Percentiles rank a stretch among this genome's conserved stretches.
These are phyloP conservation scores for Candida tunisiensis DNA, from an alignment of 1,139 yeast species.

Conservation along the genomic window DNA sequence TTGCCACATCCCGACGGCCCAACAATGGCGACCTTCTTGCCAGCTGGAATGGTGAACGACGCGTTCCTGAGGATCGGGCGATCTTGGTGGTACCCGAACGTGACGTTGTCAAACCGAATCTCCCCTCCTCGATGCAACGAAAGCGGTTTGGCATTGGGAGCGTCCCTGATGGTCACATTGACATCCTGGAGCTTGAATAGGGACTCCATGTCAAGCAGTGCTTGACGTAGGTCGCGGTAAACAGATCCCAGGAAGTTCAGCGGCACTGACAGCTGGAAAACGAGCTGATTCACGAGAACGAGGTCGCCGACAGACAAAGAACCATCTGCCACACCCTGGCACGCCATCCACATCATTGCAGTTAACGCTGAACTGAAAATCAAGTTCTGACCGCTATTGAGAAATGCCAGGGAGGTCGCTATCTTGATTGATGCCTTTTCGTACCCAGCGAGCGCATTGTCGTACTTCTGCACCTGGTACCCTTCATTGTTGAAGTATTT, in stretches of 20 bases:
- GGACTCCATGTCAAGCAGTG: conserved; percentile 85
- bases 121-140: conserved; percentile 41
- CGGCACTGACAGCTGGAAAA: conserved; percentile 90
- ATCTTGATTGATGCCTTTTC: conserved; percentile 76
- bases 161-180: conserved; percentile 45
- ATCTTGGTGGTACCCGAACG: conserved; percentile 83
- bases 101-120: conserved; percentile 75
- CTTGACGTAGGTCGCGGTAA: conserved; percentile 84
- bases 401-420: conserved; percentile 79
- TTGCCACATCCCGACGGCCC: conserved; percentile 96
- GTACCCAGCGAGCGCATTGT: conserved; percentile 54
- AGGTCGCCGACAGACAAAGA: conserved; percentile 83
- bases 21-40: conserved; percentile 79
- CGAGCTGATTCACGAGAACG: conserved; percentile 90
- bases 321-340: conserved; percentile 77
- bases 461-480: conserved; percentile 67
- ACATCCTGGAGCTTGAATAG: conserved; percentile 69
- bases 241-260: conserved; percentile 89
- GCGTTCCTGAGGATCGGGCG: conserved; percentile 76
- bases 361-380: conserved; percentile 88
- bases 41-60: conserved; percentile 76
- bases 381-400: conserved; percentile 83
- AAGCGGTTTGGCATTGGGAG: conserved; percentile 40
- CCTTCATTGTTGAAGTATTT: conserved; percentile 85
- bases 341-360: conserved; percentile 98